A percentile compares a stretch with the other conserved stretches of the same genome.
Conservation (phyloP, 345 rosid genomes). For the Populus ilicifolia region DNA sequence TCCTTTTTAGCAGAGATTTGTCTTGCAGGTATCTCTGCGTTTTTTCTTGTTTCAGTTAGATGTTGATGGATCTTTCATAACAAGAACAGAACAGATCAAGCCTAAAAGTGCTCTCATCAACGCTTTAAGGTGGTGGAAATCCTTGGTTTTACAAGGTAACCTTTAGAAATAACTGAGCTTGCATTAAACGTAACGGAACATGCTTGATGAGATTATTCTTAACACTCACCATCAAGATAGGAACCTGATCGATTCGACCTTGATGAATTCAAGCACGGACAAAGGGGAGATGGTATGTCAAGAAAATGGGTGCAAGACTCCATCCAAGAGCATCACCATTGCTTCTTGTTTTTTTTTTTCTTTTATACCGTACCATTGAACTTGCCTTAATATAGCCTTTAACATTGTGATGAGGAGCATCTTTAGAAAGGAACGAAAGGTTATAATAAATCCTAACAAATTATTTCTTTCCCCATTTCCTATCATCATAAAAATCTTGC, state of each 20-base stretch:
- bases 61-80: neutral
- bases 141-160: neutral
- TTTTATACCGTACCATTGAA: too few relatives aligned
- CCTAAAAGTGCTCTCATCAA: neutral
- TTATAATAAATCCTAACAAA: too few relatives aligned
- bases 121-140: neutral
- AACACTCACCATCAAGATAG: neutral
- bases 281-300: neutral
- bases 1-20: neutral
- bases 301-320: neutral
- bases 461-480: too few relatives aligned
- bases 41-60: too few relatives aligned
- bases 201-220: constrained; percentile 2
- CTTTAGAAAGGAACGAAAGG: too few relatives aligned
- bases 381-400: too few relatives aligned
- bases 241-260: too few relatives aligned
- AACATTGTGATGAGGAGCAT: too few relatives aligned
- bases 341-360: too few relatives aligned
- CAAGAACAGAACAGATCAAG: too few relatives aligned
- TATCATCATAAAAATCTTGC: too few relatives aligned
- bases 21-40: neutral
- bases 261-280: neutral
- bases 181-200: neutral
- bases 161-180: neutral
- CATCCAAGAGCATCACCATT: too few relatives aligned